A percentile compares a stretch with the other conserved stretches of the same genome.
phyloP scores from a whole-genome alignment of 2,329 filamentous ascomycete species.

The Fusarium humuli region DNA sequence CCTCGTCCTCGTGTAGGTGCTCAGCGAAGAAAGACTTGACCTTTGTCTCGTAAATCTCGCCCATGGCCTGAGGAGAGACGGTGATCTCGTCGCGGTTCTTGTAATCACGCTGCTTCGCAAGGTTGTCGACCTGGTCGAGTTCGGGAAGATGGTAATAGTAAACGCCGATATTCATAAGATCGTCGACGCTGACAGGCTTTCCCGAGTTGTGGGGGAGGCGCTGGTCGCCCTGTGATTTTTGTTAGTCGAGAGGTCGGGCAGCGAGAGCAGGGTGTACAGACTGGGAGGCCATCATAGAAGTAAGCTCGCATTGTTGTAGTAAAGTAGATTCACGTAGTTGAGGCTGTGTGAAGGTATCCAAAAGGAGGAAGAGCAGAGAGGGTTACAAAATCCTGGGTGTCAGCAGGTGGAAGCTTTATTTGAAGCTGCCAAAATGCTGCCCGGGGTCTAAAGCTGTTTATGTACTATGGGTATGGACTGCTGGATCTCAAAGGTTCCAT shows the following conservation, averaged over 20 bases:
- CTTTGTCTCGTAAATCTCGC: constrained; percentile 89
- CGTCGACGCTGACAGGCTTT: constrained; percentile 70
- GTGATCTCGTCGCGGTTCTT: constrained; percentile 95
- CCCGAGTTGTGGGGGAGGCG: constrained; percentile 90
- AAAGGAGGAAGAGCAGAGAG: not conserved
- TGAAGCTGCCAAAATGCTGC: constrained; percentile 16
- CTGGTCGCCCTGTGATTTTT: constrained; percentile 81
- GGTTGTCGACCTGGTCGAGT: constrained; percentile 74
- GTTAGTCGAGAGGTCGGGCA: constrained; percentile 12
- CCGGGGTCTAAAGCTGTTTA: constrained; percentile 26
- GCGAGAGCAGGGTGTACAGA: constrained; percentile 50
- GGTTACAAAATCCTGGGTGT: constrained; percentile 5
- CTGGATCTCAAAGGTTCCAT: constrained; percentile 23
- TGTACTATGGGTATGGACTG: constrained; percentile 19
- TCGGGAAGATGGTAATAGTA: constrained; percentile 77
- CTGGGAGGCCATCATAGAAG: constrained; percentile 66
- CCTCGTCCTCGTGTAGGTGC: constrained; percentile 97
- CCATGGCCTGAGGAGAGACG: constrained; percentile 88
- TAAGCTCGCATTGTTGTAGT: constrained; percentile 66
- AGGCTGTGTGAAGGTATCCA: not conserved
- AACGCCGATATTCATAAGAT: constrained; percentile 82
- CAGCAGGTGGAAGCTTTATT: constrained; percentile 20
- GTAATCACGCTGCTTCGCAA: constrained; percentile 83
- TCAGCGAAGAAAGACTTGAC: constrained; percentile 94
- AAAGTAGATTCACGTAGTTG: not conserved